Evolutionary conservation across 2,329 filamentous ascomycete species (phyloP), one percentile per base, ranked within the genome.

Genomic region (Monilinia fructicola): DNA sequence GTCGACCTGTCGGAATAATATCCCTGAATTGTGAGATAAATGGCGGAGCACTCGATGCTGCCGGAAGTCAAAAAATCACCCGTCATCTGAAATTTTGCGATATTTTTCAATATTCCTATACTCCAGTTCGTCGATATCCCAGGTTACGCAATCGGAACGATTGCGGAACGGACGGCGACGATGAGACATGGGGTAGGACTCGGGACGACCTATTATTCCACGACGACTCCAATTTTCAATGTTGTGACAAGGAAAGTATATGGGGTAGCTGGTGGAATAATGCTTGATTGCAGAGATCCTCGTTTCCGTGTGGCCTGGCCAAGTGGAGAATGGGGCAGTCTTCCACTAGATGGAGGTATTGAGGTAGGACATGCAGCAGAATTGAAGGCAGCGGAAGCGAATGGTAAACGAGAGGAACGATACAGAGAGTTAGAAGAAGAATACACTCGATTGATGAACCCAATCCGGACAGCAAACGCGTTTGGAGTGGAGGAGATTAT

Each of bases 401-500:
- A 78, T 40, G 82, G 84, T 0, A 76, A 79, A 44, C 81, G 83
- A 68, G 81, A 80, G 23, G 80, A 80, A 69, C 75, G 81, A 53
- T 88, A 87, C 69, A 78, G 79, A 52, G 83, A 87, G 71, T 70
- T 89, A 42, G 83, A 88, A 54, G 81, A 84, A 31, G 85, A 87
- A 74, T 89, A 89, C 73, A 76, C 80, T 46, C 78, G 85, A 28
- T 72, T 89, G 69, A 88, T 88, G 84, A 89, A 88, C 70, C 87
- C 86, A 0, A 84, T 89, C 1, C 77, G 86, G 21, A 88, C 85
- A 4, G 86, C 87, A 16, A 87, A 88, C 76, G 81, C 82, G 14
- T 89, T 89, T 75, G 84, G 84, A 0, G 79, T 88, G 0, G 85
- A 88, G 75, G 86, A 89, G 74, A 88, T 89, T 55, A 84, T 89